Evolutionary conservation across 2,329 filamentous ascomycete genomes (phyloP), one percentile per base, ranked within the genome.

Genomic region (Cladophialophora bantiana): DNA sequence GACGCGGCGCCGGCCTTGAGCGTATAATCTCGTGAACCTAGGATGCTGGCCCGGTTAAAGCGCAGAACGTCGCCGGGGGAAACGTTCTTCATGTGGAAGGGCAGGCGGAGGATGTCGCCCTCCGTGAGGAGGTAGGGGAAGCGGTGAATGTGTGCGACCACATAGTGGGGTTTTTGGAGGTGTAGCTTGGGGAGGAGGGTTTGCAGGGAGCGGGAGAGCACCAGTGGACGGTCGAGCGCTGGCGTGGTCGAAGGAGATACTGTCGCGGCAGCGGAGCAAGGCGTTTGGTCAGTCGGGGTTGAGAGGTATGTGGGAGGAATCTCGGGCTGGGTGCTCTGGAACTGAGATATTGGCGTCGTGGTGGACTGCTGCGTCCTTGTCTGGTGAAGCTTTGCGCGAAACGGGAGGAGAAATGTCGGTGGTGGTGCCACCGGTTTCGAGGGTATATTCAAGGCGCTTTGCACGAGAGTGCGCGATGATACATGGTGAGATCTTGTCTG

Each of bases 1-100:
- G 91, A 88, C 40, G 53, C 58, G 26, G 54, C 61, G 18, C 85
- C 82, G 4, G 91, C 92, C 78, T 93, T 92, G 70, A 98, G 83
- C 4, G 94, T 97, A 80, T 92, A 96, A 78, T 98, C 94, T 70
- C 95, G 86, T 72, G 90, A 94, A 34, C 95, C 95, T 53, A 99
- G 81, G 62, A 90, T 83, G 48, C 88, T 90, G 31, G 93, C 95
- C 64, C 93, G 90, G 81, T 97, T 94, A 65, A 99, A 85, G 6
- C 94, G 91, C 67, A 99, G 84, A 42, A 96, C 83, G 77, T 98
- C 94, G 35, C 95, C 95, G 0, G 93, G 89, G 7, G 85, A 80
- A 4, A 93, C 91, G 32, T 86, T 88, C 2, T 89, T 87, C 88
- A 95, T 92, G 74, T 86, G 86, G 82, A 94, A 94, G 5, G 92